A percentile compares a stretch with the other conserved stretches of the same genome.
phyloP scores from a whole-genome alignment of 495 filamentous ascomycete species.

The Aspergillus diversus region DNA sequence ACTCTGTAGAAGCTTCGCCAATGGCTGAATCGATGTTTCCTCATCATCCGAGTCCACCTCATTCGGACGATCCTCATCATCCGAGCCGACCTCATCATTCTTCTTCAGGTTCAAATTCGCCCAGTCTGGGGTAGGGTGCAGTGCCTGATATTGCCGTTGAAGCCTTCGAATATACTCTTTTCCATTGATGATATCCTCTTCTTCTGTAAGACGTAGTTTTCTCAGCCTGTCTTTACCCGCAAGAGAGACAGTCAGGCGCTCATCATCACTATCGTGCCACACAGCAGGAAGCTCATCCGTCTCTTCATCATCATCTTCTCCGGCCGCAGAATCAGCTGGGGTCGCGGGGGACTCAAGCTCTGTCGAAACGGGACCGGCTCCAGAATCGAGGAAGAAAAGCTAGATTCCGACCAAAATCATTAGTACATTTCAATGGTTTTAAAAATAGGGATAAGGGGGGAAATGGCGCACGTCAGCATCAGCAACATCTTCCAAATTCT shows the following conservation, averaged over 20 bases:
- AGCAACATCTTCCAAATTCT: conserved; percentile 49
- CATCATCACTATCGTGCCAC: conserved; percentile 97
- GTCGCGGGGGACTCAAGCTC: conserved; percentile 43
- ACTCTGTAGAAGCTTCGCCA: conserved; percentile 78
- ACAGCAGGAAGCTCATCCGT: conserved; percentile 51
- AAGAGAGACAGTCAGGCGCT: conserved; percentile 80
- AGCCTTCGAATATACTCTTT: conserved; percentile 81
- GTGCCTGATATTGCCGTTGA: conserved; percentile 76
- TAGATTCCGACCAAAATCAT: conserved; percentile 33
- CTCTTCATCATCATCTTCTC: conserved; percentile 38
- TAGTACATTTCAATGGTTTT: not conserved
- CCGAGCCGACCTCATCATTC: conserved; percentile 40
- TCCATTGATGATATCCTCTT: conserved; percentile 83
- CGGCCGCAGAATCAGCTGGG: conserved; percentile 33
- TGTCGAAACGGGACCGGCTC: conserved; percentile 48
- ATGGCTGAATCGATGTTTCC: conserved; percentile 67
- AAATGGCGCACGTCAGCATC: conserved; percentile 64
- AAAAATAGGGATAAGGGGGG: not conserved
- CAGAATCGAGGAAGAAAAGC: conserved; percentile 75
- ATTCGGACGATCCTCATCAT: conserved; percentile 46
- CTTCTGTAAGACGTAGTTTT: conserved; percentile 77
- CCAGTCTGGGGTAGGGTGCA: conserved; percentile 84
- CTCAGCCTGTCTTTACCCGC: conserved; percentile 70
- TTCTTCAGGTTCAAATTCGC: conserved; percentile 58
- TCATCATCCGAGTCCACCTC: conserved; percentile 63